A percentile compares a stretch with the other conserved stretches of the same genome.
phyloP scores from a whole-genome alignment of 257 asterid genomes.

The Salvia miltiorrhiza region DNA sequence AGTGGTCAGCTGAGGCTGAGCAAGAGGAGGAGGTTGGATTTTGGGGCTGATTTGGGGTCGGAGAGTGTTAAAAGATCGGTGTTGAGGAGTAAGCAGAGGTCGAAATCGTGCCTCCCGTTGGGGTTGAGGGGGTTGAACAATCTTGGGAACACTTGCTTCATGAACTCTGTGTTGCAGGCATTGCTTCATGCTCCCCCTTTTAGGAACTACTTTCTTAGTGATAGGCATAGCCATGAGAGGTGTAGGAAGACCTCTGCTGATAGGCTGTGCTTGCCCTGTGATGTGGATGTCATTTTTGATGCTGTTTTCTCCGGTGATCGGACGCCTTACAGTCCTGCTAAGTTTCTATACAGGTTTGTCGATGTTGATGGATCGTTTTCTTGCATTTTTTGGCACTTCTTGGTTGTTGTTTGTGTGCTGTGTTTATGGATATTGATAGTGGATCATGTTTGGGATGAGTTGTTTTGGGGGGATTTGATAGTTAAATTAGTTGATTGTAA shows the following conservation, averaged over 20 bases:
- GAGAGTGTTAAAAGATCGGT: slow-evolving; percentile 39
- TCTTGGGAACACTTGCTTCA: slow-evolving; percentile 71
- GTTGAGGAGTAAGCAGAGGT: slow-evolving; percentile 46
- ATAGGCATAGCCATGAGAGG: slow-evolving; percentile 46
- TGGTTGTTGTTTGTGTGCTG: slow-evolving; percentile 1
- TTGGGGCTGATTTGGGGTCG: slow-evolving; percentile 52
- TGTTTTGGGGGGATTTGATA: neutral
- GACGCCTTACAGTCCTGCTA: slow-evolving; percentile 65
- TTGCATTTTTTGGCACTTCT: neutral
- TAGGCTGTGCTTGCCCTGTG: slow-evolving; percentile 65
- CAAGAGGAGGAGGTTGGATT: slow-evolving; percentile 74
- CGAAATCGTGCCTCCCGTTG: slow-evolving; percentile 59
- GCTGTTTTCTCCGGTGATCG: slow-evolving; percentile 61
- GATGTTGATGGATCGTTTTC: neutral
- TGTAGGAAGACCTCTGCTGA: slow-evolving; percentile 41
- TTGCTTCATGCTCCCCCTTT: slow-evolving; percentile 71
- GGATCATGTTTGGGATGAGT: neutral
- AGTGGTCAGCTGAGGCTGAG: slow-evolving; percentile 40
- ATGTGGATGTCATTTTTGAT: slow-evolving; percentile 56
- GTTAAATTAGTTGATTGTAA: neutral
- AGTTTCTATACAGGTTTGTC: slow-evolving; percentile 71
- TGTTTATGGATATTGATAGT: slow-evolving; percentile 1
- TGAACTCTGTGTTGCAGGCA: slow-evolving; percentile 80
- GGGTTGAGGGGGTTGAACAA: slow-evolving; percentile 78
- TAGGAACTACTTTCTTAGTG: slow-evolving; percentile 64